phyloP scores from a whole-genome alignment of 2,329 filamentous ascomycete genomes.

The Xylaria sp. region DNA sequence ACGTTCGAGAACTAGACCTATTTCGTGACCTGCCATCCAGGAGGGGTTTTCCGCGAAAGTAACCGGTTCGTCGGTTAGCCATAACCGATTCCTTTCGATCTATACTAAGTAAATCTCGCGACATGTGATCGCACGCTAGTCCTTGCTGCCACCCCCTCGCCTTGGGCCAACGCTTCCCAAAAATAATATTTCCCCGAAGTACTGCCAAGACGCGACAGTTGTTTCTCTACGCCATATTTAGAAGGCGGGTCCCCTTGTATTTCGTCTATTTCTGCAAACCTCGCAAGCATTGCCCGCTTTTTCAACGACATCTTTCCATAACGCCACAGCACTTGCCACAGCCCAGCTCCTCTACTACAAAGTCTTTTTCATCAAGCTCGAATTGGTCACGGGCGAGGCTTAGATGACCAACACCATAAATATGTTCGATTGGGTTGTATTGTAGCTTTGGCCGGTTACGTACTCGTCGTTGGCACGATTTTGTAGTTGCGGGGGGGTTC shows the following conservation, averaged over 20 bases:
- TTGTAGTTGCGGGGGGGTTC: not conserved
- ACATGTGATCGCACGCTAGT: not conserved
- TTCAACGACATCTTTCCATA: slow-evolving; percentile 16
- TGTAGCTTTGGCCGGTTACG: not conserved
- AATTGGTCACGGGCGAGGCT: not conserved
- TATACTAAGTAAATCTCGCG: not conserved
- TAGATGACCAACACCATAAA: not conserved
- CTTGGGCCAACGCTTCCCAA: too few relatives aligned
- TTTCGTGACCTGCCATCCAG: too few relatives aligned
- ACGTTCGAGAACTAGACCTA: too few relatives aligned
- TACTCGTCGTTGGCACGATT: not conserved
- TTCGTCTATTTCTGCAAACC: not conserved
- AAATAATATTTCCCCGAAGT: not conserved
- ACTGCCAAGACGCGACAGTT: not conserved
- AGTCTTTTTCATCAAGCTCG: not conserved
- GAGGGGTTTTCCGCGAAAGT: too few relatives aligned
- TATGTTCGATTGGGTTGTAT: not conserved
- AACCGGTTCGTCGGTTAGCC: not conserved
- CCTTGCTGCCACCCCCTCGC: not conserved
- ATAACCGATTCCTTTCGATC: not conserved
- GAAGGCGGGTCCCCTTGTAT: not conserved
- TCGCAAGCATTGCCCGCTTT: not conserved
- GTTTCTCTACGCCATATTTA: slow-evolving; percentile 4
- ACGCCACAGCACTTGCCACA: slow-evolving; percentile 8
- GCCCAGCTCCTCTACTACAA: not conserved